Base-by-base conservation (phyloP, 116 monocot species). In the Cymodocea nodosa region DNA sequence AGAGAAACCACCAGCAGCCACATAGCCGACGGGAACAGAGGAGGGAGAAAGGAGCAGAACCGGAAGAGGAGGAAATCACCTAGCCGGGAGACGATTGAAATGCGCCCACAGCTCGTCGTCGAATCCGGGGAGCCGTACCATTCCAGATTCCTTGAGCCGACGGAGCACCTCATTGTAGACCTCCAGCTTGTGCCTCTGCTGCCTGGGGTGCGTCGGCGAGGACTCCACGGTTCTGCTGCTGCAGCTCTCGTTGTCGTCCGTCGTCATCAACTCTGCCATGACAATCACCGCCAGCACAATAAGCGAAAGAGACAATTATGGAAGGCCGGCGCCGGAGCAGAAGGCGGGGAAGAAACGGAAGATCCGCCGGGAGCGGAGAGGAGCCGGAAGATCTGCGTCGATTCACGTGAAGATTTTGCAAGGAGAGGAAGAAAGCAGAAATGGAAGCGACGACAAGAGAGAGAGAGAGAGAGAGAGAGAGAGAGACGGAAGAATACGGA, bases 71-170 rank as follows among this genome's bases (percentile, higher is more conserved):
- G 36, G 35, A 12, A 10, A 12, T 62, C 59, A 94, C 94, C 86
- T 61, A 0, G 78, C 80, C 15, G 94, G 94, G 70, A 94, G 86
- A 63, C 94, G 94, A 55, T 86, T 78, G 78, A 94, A 89, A 70
- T 94, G 94, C 18, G 86, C 76, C 94, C 89, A 94, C 30, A 94
- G 78, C 66, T 87, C 84, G 48, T 86, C 82, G 23, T 89, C 86
- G 62, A 86, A 89, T 6, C 79, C 60, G 30, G 82, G 74, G 13
- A 66, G 66, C 24, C 68, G 22, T 3, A 80, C 70, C 51, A 73
- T 78, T 13, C 72, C 65, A 35, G 63, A 63, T 11, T 79, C 79
- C 63, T 65, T 71, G 68, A 94, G 84, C 30, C 94, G 87, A 35
- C 69, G 65, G 56, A 94, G 77, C 19, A 89, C 82, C 72, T 94